A percentile compares a stretch with the other conserved stretches of the same genome.
Conservation (phyloP, 345 rosid species). For the Viola odorata region DNA sequence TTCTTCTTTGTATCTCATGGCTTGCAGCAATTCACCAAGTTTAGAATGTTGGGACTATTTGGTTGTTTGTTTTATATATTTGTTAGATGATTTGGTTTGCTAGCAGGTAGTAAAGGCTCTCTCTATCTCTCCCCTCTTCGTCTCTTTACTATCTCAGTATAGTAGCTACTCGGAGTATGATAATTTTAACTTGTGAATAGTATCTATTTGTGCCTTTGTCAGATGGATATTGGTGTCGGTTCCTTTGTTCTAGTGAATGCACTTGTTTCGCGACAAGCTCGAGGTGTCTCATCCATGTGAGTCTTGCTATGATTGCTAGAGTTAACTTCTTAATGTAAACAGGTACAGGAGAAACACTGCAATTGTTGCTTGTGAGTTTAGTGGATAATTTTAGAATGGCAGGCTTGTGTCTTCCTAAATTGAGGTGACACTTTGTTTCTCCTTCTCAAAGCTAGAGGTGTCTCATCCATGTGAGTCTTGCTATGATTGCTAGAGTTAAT, state of each 20-base stretch:
- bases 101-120: not conserved
- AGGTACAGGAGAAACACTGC: no score
- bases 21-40: not conserved
- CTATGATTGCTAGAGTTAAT: no score
- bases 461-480: slow-evolving; percentile 47
- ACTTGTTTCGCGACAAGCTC: slow-evolving; percentile 80
- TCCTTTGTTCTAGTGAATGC: slow-evolving; percentile 78
- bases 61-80: not conserved
- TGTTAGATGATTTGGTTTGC: not conserved
- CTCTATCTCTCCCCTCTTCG: not conserved
- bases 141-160: not conserved
- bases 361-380: no score
- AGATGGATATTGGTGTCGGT: slow-evolving; percentile 99
- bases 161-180: not conserved
- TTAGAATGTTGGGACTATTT: not conserved
- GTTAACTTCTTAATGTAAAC: no score
- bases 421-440: no score
- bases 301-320: slow-evolving; percentile 8
- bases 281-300: slow-evolving; percentile 49
- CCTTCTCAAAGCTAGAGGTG: slow-evolving; percentile 51
- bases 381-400: no score
- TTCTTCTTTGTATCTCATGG: not conserved
- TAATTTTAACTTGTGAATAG: not conserved
- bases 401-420: no score
- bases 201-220: slow-evolving; percentile 9